phyloP scores from a whole-genome alignment of 1,284 basidiomycete genomes.

The Pseudozyma sp. region DNA sequence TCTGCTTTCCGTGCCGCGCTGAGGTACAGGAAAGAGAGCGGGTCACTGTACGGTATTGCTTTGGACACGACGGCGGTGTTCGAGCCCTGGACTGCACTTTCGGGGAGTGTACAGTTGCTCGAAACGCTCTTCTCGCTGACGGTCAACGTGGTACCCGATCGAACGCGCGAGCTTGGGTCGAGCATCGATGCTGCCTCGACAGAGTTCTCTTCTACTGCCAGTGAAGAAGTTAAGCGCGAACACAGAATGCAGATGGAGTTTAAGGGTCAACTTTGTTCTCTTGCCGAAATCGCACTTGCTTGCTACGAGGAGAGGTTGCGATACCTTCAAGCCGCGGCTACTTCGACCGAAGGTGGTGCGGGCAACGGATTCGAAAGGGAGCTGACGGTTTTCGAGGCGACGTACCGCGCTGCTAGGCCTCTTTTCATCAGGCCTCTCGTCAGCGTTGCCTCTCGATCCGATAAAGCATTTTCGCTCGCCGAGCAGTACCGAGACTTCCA shows the following conservation, averaged over 20 bases:
- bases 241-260: slow-evolving; percentile 66
- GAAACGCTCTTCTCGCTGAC: slow-evolving; percentile 81
- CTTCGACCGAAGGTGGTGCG: neutral
- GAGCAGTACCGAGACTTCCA: slow-evolving; percentile 86
- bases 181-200: slow-evolving; percentile 68
- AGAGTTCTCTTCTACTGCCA: slow-evolving; percentile 40
- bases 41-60: slow-evolving; percentile 81
- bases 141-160: slow-evolving; percentile 71
- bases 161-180: slow-evolving; percentile 71
- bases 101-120: slow-evolving; percentile 77
- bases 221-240: slow-evolving; percentile 59
- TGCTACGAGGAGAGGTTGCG: slow-evolving; percentile 69
- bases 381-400: slow-evolving; percentile 74
- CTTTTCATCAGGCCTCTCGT: slow-evolving; percentile 80
- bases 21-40: slow-evolving; percentile 79
- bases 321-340: slow-evolving; percentile 61
- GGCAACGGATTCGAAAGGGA: slow-evolving; percentile 70
- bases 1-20: slow-evolving; percentile 79
- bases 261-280: slow-evolving; percentile 78
- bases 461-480: slow-evolving; percentile 82
- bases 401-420: slow-evolving; percentile 78
- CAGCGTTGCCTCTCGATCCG: slow-evolving; percentile 75
- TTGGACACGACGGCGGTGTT: slow-evolving; percentile 72
- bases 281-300: slow-evolving; percentile 71
- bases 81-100: slow-evolving; percentile 85